phyloP scores from a whole-genome alignment of 768 basidiomycete species.

The Roridomyces roridus region DNA sequence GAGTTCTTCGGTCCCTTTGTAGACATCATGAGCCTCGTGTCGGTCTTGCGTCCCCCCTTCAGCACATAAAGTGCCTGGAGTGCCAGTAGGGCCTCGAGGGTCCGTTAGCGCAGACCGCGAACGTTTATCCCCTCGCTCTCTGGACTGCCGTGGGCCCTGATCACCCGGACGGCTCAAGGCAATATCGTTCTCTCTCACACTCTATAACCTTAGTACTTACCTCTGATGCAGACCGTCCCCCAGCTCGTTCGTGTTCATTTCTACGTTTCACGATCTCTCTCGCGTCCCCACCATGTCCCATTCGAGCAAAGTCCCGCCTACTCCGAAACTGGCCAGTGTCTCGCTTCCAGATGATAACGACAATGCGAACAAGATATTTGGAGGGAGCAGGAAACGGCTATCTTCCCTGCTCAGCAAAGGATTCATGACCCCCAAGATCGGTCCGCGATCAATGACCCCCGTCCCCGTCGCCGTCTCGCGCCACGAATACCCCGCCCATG shows the following conservation, averaged over 20 bases:
- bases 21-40: conserved; percentile 28
- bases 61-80: conserved; percentile 29
- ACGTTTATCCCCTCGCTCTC: too few relatives aligned
- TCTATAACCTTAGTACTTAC: not conserved
- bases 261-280: conserved; percentile 1
- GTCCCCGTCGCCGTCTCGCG: conserved; percentile 17
- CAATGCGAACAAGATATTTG: conserved; percentile 16
- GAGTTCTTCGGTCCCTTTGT: conserved; percentile 17
- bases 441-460: conserved; percentile 22
- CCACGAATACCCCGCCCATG: conserved; percentile 3
- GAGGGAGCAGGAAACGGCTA: conserved; percentile 17
- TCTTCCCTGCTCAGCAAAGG: conserved; percentile 22
- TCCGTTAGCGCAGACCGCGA: conserved; percentile 12
- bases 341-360: conserved; percentile 24
- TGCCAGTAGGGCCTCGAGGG: conserved; percentile 23
- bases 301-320: conserved; percentile 22
- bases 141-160: not conserved
- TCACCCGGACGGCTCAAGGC: not conserved
- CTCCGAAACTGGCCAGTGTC: conserved; percentile 25
- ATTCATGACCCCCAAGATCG: conserved; percentile 1
- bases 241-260: conserved; percentile 2
- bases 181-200: not conserved
- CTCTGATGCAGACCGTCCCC: not conserved
- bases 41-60: conserved; percentile 28
- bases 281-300: conserved; percentile 19